These are phyloP conservation scores for Symbiodinium pilosum DNA, from an alignment of 73 alveolate genomes.

Conservation along the genomic window DNA sequence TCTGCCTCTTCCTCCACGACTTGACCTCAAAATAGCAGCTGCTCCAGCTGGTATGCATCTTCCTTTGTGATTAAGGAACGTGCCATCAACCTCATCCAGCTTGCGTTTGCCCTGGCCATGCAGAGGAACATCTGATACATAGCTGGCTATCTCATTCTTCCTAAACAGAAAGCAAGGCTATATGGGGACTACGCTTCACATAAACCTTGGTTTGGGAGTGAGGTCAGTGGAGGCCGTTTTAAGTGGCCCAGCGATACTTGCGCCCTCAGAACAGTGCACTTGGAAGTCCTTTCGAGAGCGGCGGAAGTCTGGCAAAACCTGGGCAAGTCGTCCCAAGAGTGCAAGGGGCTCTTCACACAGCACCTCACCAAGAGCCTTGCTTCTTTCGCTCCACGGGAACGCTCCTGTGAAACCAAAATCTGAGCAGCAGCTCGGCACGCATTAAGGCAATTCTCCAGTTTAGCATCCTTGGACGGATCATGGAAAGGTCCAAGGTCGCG, in stretches of 20 bases:
- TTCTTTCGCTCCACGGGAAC: background rate
- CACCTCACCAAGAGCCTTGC: background rate
- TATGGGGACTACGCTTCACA: no score
- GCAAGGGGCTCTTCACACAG: background rate
- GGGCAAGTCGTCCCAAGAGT: background rate
- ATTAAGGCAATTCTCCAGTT: background rate
- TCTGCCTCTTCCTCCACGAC: background rate
- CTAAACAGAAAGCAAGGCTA: no score
- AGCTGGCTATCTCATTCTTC: no score
- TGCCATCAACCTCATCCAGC: background rate
- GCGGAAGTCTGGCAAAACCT: constrained; percentile 2
- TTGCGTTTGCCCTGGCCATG: background rate
- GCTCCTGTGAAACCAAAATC: background rate
- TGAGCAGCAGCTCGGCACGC: background rate
- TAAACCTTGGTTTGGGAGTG: no score
- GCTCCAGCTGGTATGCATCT: background rate
- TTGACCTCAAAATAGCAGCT: background rate
- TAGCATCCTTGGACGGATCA: background rate
- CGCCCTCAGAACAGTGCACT: background rate
- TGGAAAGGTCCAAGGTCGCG: constrained; percentile 77
- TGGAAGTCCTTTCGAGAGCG: background rate
- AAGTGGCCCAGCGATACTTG: no score
- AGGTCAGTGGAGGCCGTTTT: no score
- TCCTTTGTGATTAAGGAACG: background rate
- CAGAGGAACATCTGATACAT: background rate